A percentile compares a stretch with the other conserved stretches of the same genome.
Conservation (phyloP, 768 basidiomycete genomes). For the Hygrocybe coccinea region DNA sequence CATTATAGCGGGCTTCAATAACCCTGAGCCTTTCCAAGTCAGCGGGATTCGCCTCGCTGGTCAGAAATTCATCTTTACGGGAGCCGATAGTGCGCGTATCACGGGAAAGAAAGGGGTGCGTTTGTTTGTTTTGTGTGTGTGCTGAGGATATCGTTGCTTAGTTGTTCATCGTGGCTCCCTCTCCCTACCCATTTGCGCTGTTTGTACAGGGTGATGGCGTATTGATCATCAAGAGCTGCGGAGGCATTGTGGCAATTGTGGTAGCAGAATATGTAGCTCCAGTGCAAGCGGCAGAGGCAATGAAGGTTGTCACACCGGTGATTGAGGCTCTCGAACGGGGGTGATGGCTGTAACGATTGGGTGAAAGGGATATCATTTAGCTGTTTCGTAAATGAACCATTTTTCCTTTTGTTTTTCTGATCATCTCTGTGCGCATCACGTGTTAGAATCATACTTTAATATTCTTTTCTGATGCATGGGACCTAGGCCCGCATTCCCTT, state of each 20-base stretch:
- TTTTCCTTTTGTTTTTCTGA: too few species aligned
- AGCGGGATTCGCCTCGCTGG: slow-evolving; percentile 61
- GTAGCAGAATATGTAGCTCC: slow-evolving; percentile 71
- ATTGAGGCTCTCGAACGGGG: slow-evolving; percentile 72
- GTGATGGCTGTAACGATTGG: slow-evolving; percentile 37
- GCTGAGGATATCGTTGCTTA: too few species aligned
- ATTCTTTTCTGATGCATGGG: background rate
- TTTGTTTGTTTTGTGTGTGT: too few species aligned
- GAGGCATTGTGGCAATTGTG: slow-evolving; percentile 55
- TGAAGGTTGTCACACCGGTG: slow-evolving; percentile 57
- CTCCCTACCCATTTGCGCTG: too few species aligned
- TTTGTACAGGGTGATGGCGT: slow-evolving; percentile 64
- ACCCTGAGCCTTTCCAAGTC: slow-evolving; percentile 40
- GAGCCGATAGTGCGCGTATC: background rate
- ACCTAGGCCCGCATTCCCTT: background rate
- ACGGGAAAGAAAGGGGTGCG: background rate
- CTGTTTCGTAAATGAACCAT: too few species aligned
- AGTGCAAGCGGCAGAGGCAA: slow-evolving; percentile 60
- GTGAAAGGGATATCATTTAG: background rate
- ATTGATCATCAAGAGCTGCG: slow-evolving; percentile 72
- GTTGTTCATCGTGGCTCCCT: slow-evolving; percentile 1
- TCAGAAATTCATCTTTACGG: slow-evolving; percentile 47
- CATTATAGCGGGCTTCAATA: slow-evolving; percentile 44
- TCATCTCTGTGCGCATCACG: too few species aligned
- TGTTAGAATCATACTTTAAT: background rate